Percentiles rank a stretch among this genome's conserved stretches.
Conservation (phyloP, 352 stramenopile species). For the Pilasporangium apinafurcum region DNA sequence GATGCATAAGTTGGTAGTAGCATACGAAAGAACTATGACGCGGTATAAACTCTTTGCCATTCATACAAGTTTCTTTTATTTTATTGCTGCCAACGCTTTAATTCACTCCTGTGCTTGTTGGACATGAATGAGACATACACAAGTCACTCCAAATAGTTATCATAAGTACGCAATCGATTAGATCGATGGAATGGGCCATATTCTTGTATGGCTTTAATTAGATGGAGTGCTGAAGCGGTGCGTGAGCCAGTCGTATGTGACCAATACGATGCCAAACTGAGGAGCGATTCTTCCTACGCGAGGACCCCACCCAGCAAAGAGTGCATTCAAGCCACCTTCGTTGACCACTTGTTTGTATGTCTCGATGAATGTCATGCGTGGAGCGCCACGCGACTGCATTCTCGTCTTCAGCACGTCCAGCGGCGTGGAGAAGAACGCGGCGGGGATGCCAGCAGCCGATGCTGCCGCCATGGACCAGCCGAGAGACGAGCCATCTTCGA, state of each 20-base stretch:
- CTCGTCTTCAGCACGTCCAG: slow-evolving; percentile 76
- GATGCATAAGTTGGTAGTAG: slow-evolving; percentile 6
- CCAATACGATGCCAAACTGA: slow-evolving; percentile 79
- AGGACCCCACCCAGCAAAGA: slow-evolving; percentile 68
- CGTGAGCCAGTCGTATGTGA: slow-evolving; percentile 75
- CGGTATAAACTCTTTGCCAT: not conserved
- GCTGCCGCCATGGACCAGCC: slow-evolving; percentile 65
- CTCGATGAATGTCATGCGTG: slow-evolving; percentile 29
- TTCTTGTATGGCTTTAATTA: slow-evolving; percentile 1
- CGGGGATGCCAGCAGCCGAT: slow-evolving; percentile 61
- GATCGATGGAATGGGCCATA: slow-evolving; percentile 1
- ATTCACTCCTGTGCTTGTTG: not conserved
- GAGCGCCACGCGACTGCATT: slow-evolving; percentile 64
- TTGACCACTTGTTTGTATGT: slow-evolving; percentile 48
- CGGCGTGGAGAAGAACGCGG: slow-evolving; percentile 70
- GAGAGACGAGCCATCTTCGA: slow-evolving; percentile 64
- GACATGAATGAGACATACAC: no score
- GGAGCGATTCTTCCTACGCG: slow-evolving; percentile 69
- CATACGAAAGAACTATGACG: not conserved
- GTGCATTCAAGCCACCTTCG: slow-evolving; percentile 38
- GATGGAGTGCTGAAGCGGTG: slow-evolving; percentile 39
- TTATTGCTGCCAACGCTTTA: not conserved
- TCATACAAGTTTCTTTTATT: not conserved
- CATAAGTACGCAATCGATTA: not conserved
- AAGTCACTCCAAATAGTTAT: no score